These are phyloP conservation scores for Calocybe indica DNA, from an alignment of 768 basidiomycete species.

Conservation along the genomic window DNA sequence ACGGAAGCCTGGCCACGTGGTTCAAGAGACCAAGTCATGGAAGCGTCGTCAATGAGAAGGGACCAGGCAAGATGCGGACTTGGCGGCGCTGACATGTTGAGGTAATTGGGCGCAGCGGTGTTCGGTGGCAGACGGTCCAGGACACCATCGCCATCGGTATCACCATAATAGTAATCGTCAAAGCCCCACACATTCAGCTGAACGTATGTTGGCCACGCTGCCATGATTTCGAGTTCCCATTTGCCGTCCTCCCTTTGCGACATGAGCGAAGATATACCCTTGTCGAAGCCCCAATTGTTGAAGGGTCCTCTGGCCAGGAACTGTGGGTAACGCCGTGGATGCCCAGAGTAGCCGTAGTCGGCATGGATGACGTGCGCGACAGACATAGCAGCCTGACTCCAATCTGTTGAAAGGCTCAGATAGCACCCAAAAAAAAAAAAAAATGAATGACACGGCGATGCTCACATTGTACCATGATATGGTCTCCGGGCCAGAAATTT, in stretches of 20 bases:
- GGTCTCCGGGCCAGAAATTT: constrained; percentile 76
- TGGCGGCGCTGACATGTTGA: constrained; percentile 91
- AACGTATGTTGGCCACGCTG: constrained; percentile 83
- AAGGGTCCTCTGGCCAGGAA: constrained; percentile 84
- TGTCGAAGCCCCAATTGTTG: constrained; percentile 90
- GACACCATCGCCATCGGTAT: constrained; percentile 80
- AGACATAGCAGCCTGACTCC: constrained; percentile 63
- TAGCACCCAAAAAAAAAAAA: background rate
- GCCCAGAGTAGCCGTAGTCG: constrained; percentile 53
- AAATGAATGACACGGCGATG: constrained; percentile 6
- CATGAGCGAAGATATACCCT: constrained; percentile 72
- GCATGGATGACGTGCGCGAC: constrained; percentile 70
- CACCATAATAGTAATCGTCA: constrained; percentile 92
- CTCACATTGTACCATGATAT: constrained; percentile 87
- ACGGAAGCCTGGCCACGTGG: constrained; percentile 80
- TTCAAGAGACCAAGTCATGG: constrained; percentile 69
- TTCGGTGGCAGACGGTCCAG: constrained; percentile 92
- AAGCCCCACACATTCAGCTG: constrained; percentile 90
- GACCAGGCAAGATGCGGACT: constrained; percentile 87
- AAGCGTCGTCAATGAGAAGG: constrained; percentile 70
- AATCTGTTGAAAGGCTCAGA: constrained; percentile 44
- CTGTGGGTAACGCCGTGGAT: constrained; percentile 76
- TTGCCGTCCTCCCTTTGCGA: constrained; percentile 50
- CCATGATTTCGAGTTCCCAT: constrained; percentile 89
- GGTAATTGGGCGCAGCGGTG: constrained; percentile 74